Evolutionary conservation across 805 yeast species (phyloP).

Genomic region (Candida sphagnicola): DNA sequence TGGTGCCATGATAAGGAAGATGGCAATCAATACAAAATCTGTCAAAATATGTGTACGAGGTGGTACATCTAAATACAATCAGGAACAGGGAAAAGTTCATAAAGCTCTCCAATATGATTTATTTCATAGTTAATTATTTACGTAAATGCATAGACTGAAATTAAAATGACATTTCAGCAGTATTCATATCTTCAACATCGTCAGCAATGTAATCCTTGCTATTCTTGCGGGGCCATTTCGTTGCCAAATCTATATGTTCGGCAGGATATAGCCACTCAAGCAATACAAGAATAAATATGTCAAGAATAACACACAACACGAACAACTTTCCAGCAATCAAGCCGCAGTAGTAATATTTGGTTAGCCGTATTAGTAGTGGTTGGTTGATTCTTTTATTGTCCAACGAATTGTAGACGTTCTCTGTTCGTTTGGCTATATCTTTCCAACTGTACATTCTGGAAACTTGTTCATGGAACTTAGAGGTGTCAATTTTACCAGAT

Average conservation of each 20-base stretch:
- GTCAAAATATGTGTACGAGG: neutral
- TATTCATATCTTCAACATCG: neutral
- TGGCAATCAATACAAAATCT: no score
- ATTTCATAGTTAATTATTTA: no score
- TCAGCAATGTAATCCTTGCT: neutral
- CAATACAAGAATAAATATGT: conserved; percentile 57
- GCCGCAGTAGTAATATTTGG: conserved; percentile 65
- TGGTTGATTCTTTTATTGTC: conserved; percentile 41
- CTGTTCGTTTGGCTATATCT: conserved; percentile 84
- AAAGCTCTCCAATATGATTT: neutral
- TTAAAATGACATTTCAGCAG: no score
- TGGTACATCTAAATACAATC: conserved; percentile 6
- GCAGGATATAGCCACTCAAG: conserved; percentile 72
- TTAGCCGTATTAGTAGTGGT: conserved; percentile 55
- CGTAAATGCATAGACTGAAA: no score
- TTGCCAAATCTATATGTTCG: conserved; percentile 63
- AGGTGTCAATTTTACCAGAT: conserved; percentile 60
- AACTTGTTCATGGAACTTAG: conserved; percentile 73
- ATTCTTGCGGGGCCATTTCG: conserved; percentile 66
- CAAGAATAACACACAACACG: conserved; percentile 77
- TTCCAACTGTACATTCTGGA: conserved; percentile 87
- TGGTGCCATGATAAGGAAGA: no score
- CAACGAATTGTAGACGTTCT: conserved; percentile 63
- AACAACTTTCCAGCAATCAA: conserved; percentile 85
- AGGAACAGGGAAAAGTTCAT: conserved; percentile 5